Evolutionary conservation across 169 alveolate genomes (phyloP), one percentile per base, ranked within the genome.

Genomic region (Cardiosporidium cionae): DNA sequence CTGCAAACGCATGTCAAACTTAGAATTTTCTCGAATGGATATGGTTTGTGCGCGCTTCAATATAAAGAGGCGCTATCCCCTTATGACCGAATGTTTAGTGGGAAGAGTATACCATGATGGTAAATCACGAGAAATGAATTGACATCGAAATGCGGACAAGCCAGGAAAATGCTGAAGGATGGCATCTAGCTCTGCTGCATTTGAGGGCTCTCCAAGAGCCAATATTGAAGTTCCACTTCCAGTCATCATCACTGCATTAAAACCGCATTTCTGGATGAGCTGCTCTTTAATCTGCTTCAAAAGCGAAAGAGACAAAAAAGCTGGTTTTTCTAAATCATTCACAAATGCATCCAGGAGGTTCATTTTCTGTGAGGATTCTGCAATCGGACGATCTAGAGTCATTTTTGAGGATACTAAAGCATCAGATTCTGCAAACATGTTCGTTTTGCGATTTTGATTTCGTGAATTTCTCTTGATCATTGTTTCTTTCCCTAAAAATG

Each of bases 151-250:
- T 16, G 27, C 16, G 16, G n/a, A 16, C 16, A 44, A 16, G 27
- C 58, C 58, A 44, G 16, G 27, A 16, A 16, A 44, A 44, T 44
- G 27, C n/a, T 44, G 16, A 16, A 44, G 16, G 58, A 44, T 44
- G 27, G 16, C 58, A 16, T 52, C 22, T 16, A 9, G n/a, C 58
- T n/a, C 71, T 5, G 9, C 71, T 16, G 22, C 74, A 4, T 37
- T 25, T n/a, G n/a, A n/a, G 2, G 31, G 22, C 6, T 70, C 44
- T 27, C 76, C 76, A 36, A 52, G 31, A n/a, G 37, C 75, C 28
- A 70, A 70, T 16, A 70, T n/a, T 33, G 74, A 22, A 22, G 74
- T 53, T 7, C 76, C 76, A 32, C 76, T 70, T 3, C 76, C 76
- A 32, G 74, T 16, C 76, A 70, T 70, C 74, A 58, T 52, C 1